A percentile compares a stretch with the other conserved stretches of the same genome.
phyloP scores from a whole-genome alignment of 805 yeast species.

The Ogataea trehaloabstinens region DNA sequence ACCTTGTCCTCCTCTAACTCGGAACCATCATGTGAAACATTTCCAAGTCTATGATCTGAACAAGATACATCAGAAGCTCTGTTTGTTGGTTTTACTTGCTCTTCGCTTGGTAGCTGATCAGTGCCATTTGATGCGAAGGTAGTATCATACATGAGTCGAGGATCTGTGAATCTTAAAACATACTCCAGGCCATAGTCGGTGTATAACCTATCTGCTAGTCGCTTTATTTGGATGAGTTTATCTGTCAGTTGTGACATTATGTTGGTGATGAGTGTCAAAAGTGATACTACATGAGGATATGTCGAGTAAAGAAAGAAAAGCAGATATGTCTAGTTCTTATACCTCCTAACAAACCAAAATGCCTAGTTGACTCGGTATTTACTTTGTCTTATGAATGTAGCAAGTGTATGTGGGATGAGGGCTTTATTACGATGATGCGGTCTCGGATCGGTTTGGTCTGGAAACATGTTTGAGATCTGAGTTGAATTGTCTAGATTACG shows the following conservation, averaged over 20 bases:
- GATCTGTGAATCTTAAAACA: constrained; percentile 12
- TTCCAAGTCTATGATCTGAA: not conserved
- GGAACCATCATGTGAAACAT: constrained; percentile 4
- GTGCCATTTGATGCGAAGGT: not conserved
- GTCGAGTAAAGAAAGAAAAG: not conserved
- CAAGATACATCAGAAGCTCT: no score
- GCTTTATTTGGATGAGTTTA: constrained; percentile 9
- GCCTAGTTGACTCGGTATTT: not conserved
- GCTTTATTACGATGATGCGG: no score
- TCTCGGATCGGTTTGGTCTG: not conserved
- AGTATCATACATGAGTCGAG: constrained; percentile 1
- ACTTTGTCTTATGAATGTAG: constrained; percentile 1
- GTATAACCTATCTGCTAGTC: constrained; percentile 13
- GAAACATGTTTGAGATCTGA: constrained; percentile 7
- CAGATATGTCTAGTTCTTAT: not conserved
- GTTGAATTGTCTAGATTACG: not conserved
- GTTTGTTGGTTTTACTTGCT: not conserved
- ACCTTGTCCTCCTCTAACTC: constrained; percentile 9
- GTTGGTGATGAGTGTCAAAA: constrained; percentile 3
- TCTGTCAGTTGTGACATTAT: constrained; percentile 14
- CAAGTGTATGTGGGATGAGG: no score
- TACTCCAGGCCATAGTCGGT: constrained; percentile 13
- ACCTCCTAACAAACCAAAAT: no score
- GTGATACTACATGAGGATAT: not conserved
- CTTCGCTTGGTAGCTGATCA: not conserved